Base-by-base conservation (phyloP, 805 yeast species). In the Crinitomyces ghanaensis region DNA sequence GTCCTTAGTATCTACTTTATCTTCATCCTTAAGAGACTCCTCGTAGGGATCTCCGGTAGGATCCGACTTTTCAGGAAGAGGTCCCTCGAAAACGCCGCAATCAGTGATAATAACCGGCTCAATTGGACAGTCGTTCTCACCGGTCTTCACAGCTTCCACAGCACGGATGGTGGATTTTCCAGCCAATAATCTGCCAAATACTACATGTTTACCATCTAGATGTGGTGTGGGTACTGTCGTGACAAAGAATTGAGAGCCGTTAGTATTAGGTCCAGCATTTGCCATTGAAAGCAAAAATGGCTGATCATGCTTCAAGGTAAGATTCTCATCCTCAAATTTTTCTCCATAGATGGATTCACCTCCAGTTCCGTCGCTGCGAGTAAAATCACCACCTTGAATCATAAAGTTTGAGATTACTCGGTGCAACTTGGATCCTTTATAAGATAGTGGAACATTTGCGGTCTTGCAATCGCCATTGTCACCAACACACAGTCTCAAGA, bases 221-320 rank as follows among this genome's bases (percentile, higher is more conserved):
- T 84, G 95, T 1, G 83, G 37, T 19, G 37, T 34, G 14, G 77
- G 8, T 76, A 68, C 2, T 82, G 70, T 35, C 62, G 93, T 79
- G 56, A 83, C 76, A 65, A 83, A 83, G 63, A 83, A 83, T 62
- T 83, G 95, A 15, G 93, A 80, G 16, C 93, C 91, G 56, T 83
- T 83, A 57, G 94, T 80, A 72, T 80, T 78, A 59, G 88, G 88
- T 47, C 95, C 95, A 38, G 88, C 80, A 49, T 83, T 83, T 43
- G 95, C 95, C 95, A 83, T 83, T 27, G 91, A 76, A 50, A 83
- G 63, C 46, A 81, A 65, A 55, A 93, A 93, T 42, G 88, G 79
- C 57, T 68, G 74, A 60, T 69, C 72, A 63, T 83, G 94, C 48
- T 59, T 76, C 65, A 72, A 64, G 57, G 35, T 42, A 48, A 37